Conservation (phyloP, 2,329 filamentous ascomycete genomes). For the Fragosphaeria purpurea region DNA sequence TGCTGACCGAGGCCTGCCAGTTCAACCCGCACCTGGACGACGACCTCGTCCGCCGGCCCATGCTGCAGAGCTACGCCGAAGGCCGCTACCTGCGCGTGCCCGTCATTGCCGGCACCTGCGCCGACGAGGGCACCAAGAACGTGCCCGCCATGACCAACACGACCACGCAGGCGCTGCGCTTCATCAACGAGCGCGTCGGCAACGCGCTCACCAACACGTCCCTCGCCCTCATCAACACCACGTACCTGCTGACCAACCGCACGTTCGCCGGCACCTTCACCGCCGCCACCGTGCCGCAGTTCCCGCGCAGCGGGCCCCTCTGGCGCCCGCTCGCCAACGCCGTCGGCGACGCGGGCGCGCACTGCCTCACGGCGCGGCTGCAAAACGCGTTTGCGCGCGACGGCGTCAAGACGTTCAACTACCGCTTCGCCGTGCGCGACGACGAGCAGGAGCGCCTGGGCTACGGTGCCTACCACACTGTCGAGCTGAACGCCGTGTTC, state of each 20-base stretch:
- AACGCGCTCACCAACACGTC: constrained; percentile 22
- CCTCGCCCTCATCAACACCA: constrained; percentile 21
- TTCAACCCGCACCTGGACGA: constrained; percentile 14
- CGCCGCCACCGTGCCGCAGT: constrained; percentile 23
- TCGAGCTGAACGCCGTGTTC: constrained; percentile 58
- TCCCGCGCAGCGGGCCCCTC: constrained; percentile 21
- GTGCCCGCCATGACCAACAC: constrained; percentile 22
- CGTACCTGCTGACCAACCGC: constrained; percentile 20
- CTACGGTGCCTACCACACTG: constrained; percentile 55
- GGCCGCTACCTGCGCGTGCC: constrained; percentile 38
- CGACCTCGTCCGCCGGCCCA: constrained; percentile 10
- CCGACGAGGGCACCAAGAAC: constrained; percentile 29
- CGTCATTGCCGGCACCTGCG: constrained; percentile 23
- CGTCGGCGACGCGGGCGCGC: constrained; percentile 56
- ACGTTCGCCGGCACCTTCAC: neutral
- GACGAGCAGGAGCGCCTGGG: constrained; percentile 40
- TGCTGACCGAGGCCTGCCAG: constrained; percentile 16
- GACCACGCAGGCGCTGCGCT: constrained; percentile 22
- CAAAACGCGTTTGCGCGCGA: constrained; percentile 21
- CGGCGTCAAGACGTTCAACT: constrained; percentile 47
- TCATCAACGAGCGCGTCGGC: constrained; percentile 23
- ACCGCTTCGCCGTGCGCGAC: constrained; percentile 60
- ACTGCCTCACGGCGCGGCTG: constrained; percentile 37
- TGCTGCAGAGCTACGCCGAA: constrained; percentile 23
- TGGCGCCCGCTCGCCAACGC: constrained; percentile 29